These are phyloP conservation scores for Suillus ampliporus DNA, from an alignment of 768 basidiomycete species.

Conservation along the genomic window DNA sequence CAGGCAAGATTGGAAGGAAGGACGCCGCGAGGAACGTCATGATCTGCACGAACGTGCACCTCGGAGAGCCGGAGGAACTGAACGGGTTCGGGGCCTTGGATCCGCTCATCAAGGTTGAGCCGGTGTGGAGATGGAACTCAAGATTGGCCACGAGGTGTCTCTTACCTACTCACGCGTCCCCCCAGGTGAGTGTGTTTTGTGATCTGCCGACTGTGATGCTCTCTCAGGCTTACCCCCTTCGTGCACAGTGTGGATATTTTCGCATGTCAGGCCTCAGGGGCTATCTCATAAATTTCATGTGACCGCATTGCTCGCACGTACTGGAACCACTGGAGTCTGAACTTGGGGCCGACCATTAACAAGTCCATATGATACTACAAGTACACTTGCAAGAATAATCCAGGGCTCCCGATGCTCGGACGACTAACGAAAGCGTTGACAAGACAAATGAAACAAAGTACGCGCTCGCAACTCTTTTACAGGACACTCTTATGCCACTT, in stretches of 20 bases:
- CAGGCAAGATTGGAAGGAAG: slow-evolving; percentile 56
- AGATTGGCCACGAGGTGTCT: slow-evolving; percentile 70
- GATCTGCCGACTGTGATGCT: slow-evolving; percentile 2
- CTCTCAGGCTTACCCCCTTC: slow-evolving; percentile 68
- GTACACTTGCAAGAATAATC: neutral
- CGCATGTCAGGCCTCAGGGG: slow-evolving; percentile 20
- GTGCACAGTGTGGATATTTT: slow-evolving; percentile 61
- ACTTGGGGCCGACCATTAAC: neutral
- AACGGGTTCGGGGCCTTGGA: slow-evolving; percentile 73
- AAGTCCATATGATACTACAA: slow-evolving; percentile 3
- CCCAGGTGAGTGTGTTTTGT: no score
- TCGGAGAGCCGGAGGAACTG: slow-evolving; percentile 63
- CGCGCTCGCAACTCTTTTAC: slow-evolving; percentile 22
- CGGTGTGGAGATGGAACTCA: slow-evolving; percentile 66
- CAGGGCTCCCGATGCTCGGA: neutral
- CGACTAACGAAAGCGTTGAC: neutral
- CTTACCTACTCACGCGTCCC: neutral
- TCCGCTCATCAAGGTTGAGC: slow-evolving; percentile 58
- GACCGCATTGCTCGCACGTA: neutral
- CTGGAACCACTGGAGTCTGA: no score
- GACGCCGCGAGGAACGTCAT: slow-evolving; percentile 61
- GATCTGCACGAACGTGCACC: slow-evolving; percentile 63
- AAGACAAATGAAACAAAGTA: neutral
- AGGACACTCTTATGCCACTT: slow-evolving; percentile 58
- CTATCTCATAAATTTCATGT: neutral